Percentiles rank a stretch among this genome's conserved stretches.
Conservation (phyloP, 2,329 filamentous ascomycete genomes). For the Trichoderma koningiopsis region DNA sequence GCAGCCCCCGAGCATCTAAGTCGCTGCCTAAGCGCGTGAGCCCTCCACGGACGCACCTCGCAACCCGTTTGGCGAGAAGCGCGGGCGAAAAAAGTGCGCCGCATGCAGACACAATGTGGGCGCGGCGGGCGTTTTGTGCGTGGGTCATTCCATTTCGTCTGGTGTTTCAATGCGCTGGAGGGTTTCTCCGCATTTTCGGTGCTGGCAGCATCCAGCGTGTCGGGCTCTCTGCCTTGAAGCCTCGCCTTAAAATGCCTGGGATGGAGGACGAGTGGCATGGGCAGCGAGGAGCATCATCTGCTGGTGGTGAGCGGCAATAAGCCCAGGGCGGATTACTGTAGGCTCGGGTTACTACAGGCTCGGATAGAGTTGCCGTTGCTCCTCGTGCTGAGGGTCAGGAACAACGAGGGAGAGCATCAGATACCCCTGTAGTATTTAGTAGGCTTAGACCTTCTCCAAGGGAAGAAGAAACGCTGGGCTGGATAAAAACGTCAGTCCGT, state of each 20-base stretch:
- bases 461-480: neutral
- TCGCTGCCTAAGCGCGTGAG: slow-evolving; percentile 17
- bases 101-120: neutral
- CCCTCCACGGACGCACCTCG: neutral
- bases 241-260: neutral
- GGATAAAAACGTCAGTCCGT: neutral
- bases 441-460: neutral
- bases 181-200: neutral
- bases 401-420: neutral
- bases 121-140: neutral
- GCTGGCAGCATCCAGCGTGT: neutral
- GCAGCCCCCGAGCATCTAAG: slow-evolving; percentile 2
- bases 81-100: slow-evolving; percentile 3
- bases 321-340: neutral
- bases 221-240: neutral
- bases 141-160: neutral
- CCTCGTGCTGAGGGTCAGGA: neutral
- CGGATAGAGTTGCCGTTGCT: neutral
- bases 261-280: neutral
- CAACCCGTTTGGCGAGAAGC: neutral
- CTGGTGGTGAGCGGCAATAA: neutral
- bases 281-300: neutral
- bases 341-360: neutral
- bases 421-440: neutral
- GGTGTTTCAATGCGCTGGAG: neutral